Evolutionary conservation across 2,329 filamentous ascomycete genomes (phyloP), one percentile per base, ranked within the genome.

Genomic region (Harringtonia aguacate): DNA sequence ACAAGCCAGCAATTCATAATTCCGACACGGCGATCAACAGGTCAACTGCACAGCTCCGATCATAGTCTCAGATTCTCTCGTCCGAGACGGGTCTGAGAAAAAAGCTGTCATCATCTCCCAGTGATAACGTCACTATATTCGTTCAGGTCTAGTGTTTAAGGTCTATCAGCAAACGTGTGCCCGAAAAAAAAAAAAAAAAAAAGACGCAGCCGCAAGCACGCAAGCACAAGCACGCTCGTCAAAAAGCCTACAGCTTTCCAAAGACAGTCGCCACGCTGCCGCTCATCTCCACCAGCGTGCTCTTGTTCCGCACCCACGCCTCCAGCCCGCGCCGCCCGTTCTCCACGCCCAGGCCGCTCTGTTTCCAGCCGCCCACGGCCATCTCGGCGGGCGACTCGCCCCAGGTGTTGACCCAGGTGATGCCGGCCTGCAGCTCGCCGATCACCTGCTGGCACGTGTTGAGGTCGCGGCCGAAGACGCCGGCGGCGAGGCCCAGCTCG

Each of bases 381-480:
- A 94, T 94, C 68, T 94, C 87, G 0, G 88, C 86, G 0, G 87
- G 87, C 39, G 76, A 82, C 66, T 94, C 87, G n/a, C 88, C 87
- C 88, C 88, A 94, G 0, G 85, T 88, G 61, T 94, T 94, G 42
- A 94, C 73, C 87, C 87, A 94, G 1, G 86, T 94, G 56, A 94
- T 94, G 29, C 87, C 87, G 0, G 86, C 86, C 57, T 94, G 74
- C 6, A 94, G 66, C 55, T 77, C 72, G 21, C 75, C 72, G 35
- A 90, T 70, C 1, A 90, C 75, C 36, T 75, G 68, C 56, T 94
- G 86, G 44, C 84, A 87, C 39, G 73, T 58, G 53, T 85, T 82
- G 42, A 94, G 62, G 52, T 94, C 77, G 46, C 75, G 76, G 1
- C 85, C 86, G 53, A 94, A 90, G 1, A 94, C 84, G 18, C 87